Evolutionary conservation across 2,329 filamentous ascomycete genomes (phyloP).

Genomic region (Botrytis hyacinthi): DNA sequence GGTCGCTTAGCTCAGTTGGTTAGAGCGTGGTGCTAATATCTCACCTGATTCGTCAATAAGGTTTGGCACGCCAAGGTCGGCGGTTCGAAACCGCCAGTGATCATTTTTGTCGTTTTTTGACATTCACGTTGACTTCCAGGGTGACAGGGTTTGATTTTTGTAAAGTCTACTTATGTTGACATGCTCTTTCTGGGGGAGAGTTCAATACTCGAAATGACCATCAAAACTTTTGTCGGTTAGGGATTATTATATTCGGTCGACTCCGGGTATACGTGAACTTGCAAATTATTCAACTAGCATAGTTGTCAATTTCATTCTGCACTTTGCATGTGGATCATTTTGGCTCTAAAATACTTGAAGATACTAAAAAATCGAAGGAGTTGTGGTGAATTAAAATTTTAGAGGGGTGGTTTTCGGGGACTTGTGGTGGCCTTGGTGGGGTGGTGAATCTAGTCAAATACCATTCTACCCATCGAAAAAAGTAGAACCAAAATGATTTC

Average conservation of each 20-base stretch:
- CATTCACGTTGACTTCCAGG: rapidly evolving
- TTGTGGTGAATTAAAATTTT: not conserved
- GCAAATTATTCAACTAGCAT: not conserved
- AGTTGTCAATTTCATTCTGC: not conserved
- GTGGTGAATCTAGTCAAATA: not conserved
- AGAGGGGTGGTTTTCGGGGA: not conserved
- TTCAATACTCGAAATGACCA: not conserved
- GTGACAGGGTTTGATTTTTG: too few species aligned
- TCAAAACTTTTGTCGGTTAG: not conserved
- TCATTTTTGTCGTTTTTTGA: not conserved
- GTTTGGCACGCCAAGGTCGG: slow-evolving; percentile 2
- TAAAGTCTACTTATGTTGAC: too few species aligned
- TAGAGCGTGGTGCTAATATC: slow-evolving; percentile 17
- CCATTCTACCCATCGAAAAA: not conserved
- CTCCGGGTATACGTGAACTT: not conserved
- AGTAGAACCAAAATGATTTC: not conserved
- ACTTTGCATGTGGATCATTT: not conserved
- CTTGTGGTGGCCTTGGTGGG: not conserved
- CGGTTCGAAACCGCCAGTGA: not conserved
- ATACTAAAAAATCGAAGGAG: not conserved
- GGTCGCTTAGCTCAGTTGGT: slow-evolving; percentile 15
- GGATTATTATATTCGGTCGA: not conserved
- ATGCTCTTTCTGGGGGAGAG: too few species aligned
- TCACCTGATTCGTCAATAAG: rapidly evolving
- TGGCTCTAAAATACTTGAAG: not conserved